phyloP scores from a whole-genome alignment of 176 grass and related monocot genomes.

The Tuctoria greenei region DNA sequence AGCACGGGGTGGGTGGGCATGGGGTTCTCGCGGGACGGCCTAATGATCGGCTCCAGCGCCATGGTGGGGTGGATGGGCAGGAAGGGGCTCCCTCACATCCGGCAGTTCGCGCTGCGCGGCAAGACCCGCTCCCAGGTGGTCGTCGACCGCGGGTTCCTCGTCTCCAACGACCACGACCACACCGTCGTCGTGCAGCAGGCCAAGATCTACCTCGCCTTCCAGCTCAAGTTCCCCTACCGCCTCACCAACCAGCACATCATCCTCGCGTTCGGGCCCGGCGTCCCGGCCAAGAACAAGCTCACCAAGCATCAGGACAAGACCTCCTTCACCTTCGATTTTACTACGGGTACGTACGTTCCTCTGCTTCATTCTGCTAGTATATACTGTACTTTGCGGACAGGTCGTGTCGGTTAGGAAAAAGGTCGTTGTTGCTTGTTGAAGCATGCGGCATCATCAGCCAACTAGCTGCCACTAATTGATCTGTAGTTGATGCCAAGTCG shows the following conservation, averaged over 20 bases:
- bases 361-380: background rate
- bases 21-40: slow-evolving; percentile 77
- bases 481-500: slow-evolving; percentile 44
- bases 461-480: background rate
- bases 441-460: slow-evolving; percentile 39
- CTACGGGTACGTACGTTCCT: slow-evolving; percentile 49
- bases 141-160: slow-evolving; percentile 59
- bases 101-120: slow-evolving; percentile 61
- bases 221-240: slow-evolving; percentile 54
- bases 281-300: slow-evolving; percentile 67
- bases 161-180: slow-evolving; percentile 61
- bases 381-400: no score
- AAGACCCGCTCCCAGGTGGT: slow-evolving; percentile 56
- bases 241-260: slow-evolving; percentile 73
- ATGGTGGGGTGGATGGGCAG: slow-evolving; percentile 87
- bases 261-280: slow-evolving; percentile 55
- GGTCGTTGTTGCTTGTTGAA: slow-evolving; percentile 28
- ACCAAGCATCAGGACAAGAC: slow-evolving; percentile 65
- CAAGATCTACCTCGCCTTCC: slow-evolving; percentile 83
- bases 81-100: slow-evolving; percentile 64
- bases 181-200: slow-evolving; percentile 70
- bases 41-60: slow-evolving; percentile 90
- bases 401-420: slow-evolving; percentile 16
- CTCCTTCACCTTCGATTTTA: slow-evolving; percentile 84
- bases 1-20: slow-evolving; percentile 95